Evolutionary conservation across 257 asterid genomes (phyloP), one percentile per base, ranked within the genome.

Genomic region (Scutellaria galericulata): DNA sequence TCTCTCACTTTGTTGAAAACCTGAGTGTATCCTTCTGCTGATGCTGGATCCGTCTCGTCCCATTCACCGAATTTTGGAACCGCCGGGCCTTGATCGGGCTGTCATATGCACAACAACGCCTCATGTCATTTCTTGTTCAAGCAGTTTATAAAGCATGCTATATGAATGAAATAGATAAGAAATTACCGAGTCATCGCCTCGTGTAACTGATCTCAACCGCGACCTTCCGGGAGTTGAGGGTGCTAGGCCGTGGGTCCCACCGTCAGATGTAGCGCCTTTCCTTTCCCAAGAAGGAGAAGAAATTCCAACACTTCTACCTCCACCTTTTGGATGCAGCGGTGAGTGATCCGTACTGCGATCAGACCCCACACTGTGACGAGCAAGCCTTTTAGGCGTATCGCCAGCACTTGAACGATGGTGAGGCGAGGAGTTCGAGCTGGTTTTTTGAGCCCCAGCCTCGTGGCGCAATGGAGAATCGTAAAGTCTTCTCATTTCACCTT

Each of bases 271-370:
- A 78, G 78, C 37, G 3, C 37, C 80, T 75, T 81, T 92, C 82
- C 88, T 87, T 64, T 92, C 98, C 96, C 96, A 88, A 7, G 96
- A 83, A 52, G 98, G 98, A 66, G 96, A 92, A 77, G 98, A 86
- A 67, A 84, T 72, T 60, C 86, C 94, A 53, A 78, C 77, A 60
- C 55, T 83, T 75, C 71, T 88, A n/a, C 83, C 89, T 63, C 85
- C 91, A 67, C 42, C 55, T 71, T 78, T 87, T 0, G 89, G 86
- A 73, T 92, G 98, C 59, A 84, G 73, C 1, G 98, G 96, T 7
- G 98, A 90, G 39, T 84, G 91, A 46, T 87, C 96, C 15, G 77
- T 77, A 66, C 93, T 86, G 24, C 86, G 87, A 76, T 89, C 96
- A 37, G 92, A 83, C 41, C 89, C 97, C 11, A 39, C 69, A 78